Conservation (phyloP, 2,329 filamentous ascomycete species). For the Chaetomiaceae sp. region DNA sequence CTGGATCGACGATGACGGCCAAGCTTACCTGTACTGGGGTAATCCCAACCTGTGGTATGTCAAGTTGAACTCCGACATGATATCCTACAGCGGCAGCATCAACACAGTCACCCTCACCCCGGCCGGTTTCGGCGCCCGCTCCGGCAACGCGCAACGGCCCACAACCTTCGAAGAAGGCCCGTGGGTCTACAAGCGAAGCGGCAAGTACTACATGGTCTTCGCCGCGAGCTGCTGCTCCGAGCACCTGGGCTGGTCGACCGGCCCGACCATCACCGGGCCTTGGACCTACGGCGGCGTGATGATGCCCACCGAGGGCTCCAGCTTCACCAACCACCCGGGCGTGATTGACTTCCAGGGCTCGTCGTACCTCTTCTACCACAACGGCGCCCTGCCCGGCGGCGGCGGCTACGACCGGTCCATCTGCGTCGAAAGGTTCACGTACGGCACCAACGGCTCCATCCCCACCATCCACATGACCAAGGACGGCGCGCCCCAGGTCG, state of each 20-base stretch:
- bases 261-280: slow-evolving; percentile 25
- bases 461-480: slow-evolving; percentile 26
- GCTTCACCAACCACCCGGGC: slow-evolving; percentile 29
- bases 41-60: slow-evolving; percentile 34
- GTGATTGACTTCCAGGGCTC: slow-evolving; percentile 27
- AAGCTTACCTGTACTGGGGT: slow-evolving; percentile 38
- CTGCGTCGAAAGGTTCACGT: slow-evolving; percentile 25
- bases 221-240: slow-evolving; percentile 28
- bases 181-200: slow-evolving; percentile 29
- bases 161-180: slow-evolving; percentile 22
- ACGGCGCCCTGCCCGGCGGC: slow-evolving; percentile 28
- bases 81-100: slow-evolving; percentile 27
- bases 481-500: slow-evolving; percentile 24
- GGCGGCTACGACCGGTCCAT: slow-evolving; percentile 27
- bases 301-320: slow-evolving; percentile 26
- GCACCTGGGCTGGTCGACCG: slow-evolving; percentile 29
- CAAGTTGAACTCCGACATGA: slow-evolving; percentile 36
- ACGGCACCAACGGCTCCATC: slow-evolving; percentile 27
- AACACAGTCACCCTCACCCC: too few species aligned
- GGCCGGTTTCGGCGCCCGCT: too few species aligned
- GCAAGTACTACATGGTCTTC: slow-evolving; percentile 28
- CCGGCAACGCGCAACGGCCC: not conserved
- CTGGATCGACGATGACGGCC: slow-evolving; percentile 35
- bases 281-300: slow-evolving; percentile 29
- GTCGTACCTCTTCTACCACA: slow-evolving; percentile 31